Evolutionary conservation across 495 filamentous ascomycete genomes (phyloP), one percentile per base, ranked within the genome.

Genomic region (Collariella sp.): DNA sequence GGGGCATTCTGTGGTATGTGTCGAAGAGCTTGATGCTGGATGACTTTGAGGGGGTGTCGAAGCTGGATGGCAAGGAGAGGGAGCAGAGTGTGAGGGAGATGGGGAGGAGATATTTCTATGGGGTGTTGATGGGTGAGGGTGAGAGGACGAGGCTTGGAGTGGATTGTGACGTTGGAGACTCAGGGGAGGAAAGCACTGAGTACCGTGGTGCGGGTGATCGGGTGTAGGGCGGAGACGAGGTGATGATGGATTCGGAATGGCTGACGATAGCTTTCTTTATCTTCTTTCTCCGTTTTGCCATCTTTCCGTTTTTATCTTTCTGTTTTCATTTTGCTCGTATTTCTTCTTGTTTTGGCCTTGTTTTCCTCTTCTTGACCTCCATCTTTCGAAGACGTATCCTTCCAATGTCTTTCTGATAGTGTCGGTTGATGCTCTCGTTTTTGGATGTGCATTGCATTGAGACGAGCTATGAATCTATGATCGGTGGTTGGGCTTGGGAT

Each of bases 1-100:
- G 61, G 2, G 69, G 69, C 5, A 31, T 59, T 38, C 33, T 68
- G 62, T 71, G 56, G 36, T 71, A 71, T 24, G 65, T 71, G 0
- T 61, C 62, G 13, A 51, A 62, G 44, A 62, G 60, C 5, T 50
- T 35, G 15, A 58, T 68, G 55, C 44, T 65, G 52, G 43, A 46
- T 3, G 56, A 64, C 24, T 54, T 72, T 19, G 55, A 62, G 20
- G 66, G 63, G 0, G 46, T 69, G n/a, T 63, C 66, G 19, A 41
- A 19, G 39, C 40, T 67, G 38, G 49, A 55, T 3, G 44, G 46
- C 3, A 35, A 55, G 20, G 58, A 58, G 23, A 57, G 62, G n/a
- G 60, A 58, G 4, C 16, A 24, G 10, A 46, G 59, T 9, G 50
- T 65, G 5, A 45, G 36, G 42, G 53, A 62, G 46, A 44, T 55